Conservation (phyloP, 2,329 filamentous ascomycete genomes). For the Fusarium floridanum region DNA sequence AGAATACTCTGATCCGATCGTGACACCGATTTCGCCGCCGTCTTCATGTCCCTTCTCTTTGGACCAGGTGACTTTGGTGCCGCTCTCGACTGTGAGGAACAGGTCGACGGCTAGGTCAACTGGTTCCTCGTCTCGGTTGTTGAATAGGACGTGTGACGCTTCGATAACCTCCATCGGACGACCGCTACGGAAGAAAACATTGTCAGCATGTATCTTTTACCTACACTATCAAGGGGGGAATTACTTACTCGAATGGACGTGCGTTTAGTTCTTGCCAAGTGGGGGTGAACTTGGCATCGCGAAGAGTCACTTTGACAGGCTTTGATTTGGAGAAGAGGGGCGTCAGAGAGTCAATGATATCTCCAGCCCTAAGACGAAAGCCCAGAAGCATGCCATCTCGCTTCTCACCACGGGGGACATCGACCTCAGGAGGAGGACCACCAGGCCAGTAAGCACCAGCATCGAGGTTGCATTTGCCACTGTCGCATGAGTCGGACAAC, state of each 20-base stretch:
- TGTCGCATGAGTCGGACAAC: background rate
- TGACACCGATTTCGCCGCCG: background rate
- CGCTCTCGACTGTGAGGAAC: background rate
- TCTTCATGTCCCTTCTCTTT: background rate
- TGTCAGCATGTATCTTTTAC: background rate
- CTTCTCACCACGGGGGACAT: background rate
- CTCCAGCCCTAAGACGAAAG: background rate
- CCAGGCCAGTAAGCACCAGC: background rate
- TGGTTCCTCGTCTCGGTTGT: background rate
- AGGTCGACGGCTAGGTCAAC: background rate
- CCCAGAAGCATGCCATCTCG: background rate
- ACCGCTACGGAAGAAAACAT: background rate
- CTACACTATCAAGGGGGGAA: background rate
- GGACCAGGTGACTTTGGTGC: background rate
- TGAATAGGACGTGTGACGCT: background rate
- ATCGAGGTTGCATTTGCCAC: background rate
- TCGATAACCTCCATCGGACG: background rate
- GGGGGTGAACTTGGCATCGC: background rate
- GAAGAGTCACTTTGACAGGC: background rate
- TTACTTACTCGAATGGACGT: background rate
- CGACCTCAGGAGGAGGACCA: background rate
- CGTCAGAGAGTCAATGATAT: background rate
- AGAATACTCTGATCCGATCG: background rate
- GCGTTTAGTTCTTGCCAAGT: background rate
- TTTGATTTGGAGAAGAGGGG: background rate